phyloP scores from a whole-genome alignment of 1,139 yeast species.

The Meyerozyma carpophila region DNA sequence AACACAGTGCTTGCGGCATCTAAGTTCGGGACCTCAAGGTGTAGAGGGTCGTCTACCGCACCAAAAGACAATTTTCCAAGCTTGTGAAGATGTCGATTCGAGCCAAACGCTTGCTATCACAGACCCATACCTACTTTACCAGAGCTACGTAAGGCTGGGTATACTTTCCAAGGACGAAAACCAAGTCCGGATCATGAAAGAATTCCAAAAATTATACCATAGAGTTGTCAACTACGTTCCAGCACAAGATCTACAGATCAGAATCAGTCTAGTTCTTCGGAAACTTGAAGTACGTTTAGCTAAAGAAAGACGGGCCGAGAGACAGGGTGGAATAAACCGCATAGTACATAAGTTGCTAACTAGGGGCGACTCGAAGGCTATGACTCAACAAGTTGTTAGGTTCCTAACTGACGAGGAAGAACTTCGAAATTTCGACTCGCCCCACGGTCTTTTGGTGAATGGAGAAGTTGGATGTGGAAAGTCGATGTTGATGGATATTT shows the following conservation, averaged over 20 bases:
- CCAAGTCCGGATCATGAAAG: conserved; percentile 60
- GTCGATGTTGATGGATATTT: conserved; percentile 68
- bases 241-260: conserved; percentile 44
- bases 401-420: conserved; percentile 64
- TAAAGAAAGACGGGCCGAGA: conserved; percentile 11
- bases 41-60: neutral
- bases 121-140: conserved; percentile 59
- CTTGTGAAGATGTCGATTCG: neutral
- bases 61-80: neutral
- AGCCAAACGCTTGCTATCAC: conserved; percentile 35
- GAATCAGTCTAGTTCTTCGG: conserved; percentile 42
- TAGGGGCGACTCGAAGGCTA: conserved; percentile 22
- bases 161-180: conserved; percentile 47
- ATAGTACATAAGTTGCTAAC: conserved; percentile 19
- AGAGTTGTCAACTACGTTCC: conserved; percentile 59
- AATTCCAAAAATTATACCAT: conserved; percentile 57
- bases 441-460: conserved; percentile 60
- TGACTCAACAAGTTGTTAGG: conserved; percentile 33
- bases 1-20: neutral
- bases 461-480: conserved; percentile 80
- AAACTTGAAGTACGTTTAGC: conserved; percentile 40
- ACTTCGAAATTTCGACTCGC: conserved; percentile 48
- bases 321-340: conserved; percentile 9
- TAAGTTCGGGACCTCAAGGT: neutral
- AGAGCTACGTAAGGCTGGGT: conserved; percentile 48